These are phyloP conservation scores for Carex kokanica DNA, from an alignment of 176 grass and related monocot species.

Conservation along the genomic window DNA sequence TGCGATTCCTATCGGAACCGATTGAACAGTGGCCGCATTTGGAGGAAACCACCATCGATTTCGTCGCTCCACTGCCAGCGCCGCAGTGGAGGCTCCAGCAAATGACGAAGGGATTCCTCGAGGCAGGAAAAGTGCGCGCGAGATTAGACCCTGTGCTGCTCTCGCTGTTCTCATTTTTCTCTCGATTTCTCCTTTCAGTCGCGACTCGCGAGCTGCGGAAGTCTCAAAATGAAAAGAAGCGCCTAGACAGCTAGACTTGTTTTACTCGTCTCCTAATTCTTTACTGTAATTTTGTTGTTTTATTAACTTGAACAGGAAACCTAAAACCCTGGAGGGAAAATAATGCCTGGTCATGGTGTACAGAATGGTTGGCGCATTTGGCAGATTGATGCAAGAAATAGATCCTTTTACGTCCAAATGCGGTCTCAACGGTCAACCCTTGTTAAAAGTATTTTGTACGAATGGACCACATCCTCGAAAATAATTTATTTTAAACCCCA, in stretches of 20 bases:
- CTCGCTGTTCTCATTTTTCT: constrained; percentile 43
- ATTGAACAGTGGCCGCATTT: constrained; percentile 14
- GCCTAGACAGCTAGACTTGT: neutral
- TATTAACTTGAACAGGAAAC: neutral
- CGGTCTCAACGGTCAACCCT: neutral
- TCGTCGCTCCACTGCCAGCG: neutral
- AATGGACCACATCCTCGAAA: neutral
- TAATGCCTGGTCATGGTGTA: neutral
- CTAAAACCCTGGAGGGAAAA: neutral
- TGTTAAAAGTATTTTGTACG: neutral
- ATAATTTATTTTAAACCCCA: neutral
- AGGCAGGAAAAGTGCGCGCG: constrained; percentile 40
- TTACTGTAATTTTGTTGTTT: neutral
- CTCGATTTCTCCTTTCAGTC: neutral
- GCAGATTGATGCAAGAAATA: neutral
- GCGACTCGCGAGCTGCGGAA: neutral
- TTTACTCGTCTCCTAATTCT: neutral
- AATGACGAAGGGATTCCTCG: constrained; percentile 14
- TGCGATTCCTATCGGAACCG: constrained; percentile 37
- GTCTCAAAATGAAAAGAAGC: neutral
- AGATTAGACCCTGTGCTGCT: constrained; percentile 36
- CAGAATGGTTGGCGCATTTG: neutral
- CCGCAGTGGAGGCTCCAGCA: neutral
- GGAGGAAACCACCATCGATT: constrained; percentile 16
- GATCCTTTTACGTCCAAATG: neutral